Evolutionary conservation across 2,329 filamentous ascomycete species (phyloP), one percentile per base, ranked within the genome.

Genomic region (Cadophora malorum): DNA sequence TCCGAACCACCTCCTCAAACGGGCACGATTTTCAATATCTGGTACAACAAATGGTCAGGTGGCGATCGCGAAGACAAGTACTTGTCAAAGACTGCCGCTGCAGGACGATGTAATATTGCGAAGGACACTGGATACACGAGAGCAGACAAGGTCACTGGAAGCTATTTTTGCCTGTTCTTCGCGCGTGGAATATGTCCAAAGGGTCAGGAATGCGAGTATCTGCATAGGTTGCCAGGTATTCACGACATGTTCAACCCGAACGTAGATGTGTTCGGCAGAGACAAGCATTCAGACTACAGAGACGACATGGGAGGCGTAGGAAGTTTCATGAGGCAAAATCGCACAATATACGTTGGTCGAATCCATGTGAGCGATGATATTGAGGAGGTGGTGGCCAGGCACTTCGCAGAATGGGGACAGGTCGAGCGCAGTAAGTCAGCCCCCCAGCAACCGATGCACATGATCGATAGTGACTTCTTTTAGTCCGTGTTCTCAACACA

Each of bases 271-370:
- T 99, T 99, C 76, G 93, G 93, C 1, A 86, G 95, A 67, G 95
- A 97, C 83, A 97, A 97, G 82, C 92, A 93, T 76, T 91, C 88
- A 70, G 95, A 97, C 77, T 98, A 97, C 80, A 85, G 94, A 75
- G 95, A 98, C 78, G 95, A 98, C 79, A 98, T 99, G 96, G 94
- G 95, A 64, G 96, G 96, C 72, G 94, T 97, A 1, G 96, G 96
- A 31, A 93, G 89, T 70, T 99, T 99, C 77, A 91, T 94, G 88
- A 86, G 96, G 25, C 92, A 97, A 77, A 99, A 99, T 78, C 86
- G 96, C 38, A 99, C 96, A 0, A 84, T 99, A 6, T 99, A 99
- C 75, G 88, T 97, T 0, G 96, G 96, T 5, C 85, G 94, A 59
- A 97, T 99, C 79, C 93, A 97, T 79, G 95, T 97, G 45, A 95